phyloP scores from a whole-genome alignment of 2,329 filamentous ascomycete genomes.

The Uncinocarpus reesii region DNA sequence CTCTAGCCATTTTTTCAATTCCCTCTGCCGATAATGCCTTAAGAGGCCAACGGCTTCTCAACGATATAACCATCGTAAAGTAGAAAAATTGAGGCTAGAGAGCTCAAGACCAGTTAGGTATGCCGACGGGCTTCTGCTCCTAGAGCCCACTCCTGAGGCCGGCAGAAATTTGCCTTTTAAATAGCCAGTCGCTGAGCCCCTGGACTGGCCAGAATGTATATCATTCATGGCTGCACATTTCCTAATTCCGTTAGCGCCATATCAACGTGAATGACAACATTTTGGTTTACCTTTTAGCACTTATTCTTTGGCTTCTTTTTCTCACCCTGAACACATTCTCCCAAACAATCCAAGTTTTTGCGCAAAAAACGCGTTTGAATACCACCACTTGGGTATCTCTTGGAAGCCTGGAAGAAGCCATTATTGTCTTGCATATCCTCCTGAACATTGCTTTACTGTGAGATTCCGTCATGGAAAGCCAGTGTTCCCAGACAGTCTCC shows the following conservation, averaged over 20 bases:
- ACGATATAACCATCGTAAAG: too few relatives aligned
- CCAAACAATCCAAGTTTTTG: neutral
- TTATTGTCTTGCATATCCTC: neutral
- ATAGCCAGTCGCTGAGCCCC: neutral
- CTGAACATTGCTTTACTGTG: neutral
- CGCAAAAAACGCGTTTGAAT: neutral
- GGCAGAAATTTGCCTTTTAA: neutral
- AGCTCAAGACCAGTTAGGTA: too few relatives aligned
- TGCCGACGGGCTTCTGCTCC: neutral
- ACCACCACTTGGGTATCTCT: neutral
- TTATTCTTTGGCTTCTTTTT: neutral
- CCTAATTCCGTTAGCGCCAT: conserved; percentile 9
- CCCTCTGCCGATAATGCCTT: too few relatives aligned
- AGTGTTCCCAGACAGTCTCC: neutral
- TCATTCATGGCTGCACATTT: conserved; percentile 1
- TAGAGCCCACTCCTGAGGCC: neutral
- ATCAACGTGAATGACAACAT: conserved; percentile 7
- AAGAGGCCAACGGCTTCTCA: too few relatives aligned
- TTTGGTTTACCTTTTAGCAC: neutral
- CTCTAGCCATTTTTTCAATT: neutral
- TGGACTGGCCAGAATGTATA: neutral
- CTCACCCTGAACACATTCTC: neutral
- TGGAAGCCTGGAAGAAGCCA: neutral
- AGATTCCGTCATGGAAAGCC: neutral
- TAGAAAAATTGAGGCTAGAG: too few relatives aligned